phyloP scores from a whole-genome alignment of 1,139 yeast species.

The Nematodospora anomalae region DNA sequence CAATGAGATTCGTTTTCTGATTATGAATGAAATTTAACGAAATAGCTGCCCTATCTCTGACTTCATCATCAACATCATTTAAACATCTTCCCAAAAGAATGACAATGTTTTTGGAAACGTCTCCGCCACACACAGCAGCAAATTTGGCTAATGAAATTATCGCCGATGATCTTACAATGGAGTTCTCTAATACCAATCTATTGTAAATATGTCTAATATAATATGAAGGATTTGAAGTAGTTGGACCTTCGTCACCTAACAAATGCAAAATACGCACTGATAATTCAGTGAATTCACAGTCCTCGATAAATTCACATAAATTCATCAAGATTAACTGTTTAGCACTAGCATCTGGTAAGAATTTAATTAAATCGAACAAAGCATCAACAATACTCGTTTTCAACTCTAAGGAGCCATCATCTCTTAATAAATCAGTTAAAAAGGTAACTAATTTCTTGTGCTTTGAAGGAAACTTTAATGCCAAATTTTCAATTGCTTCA shows the following conservation, averaged over 20 bases:
- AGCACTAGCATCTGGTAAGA: conserved; percentile 72
- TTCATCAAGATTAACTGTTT: conserved; percentile 83
- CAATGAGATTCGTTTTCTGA: conserved; percentile 55
- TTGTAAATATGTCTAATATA: conserved; percentile 96
- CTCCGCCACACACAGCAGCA: conserved; percentile 74
- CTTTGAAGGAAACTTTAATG: conserved; percentile 90
- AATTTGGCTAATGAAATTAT: conserved; percentile 90
- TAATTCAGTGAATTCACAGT: conserved; percentile 93
- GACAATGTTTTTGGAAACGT: conserved; percentile 66
- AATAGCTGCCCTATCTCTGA: conserved; percentile 94
- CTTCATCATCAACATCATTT: conserved; percentile 93
- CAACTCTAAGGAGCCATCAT: conserved; percentile 85
- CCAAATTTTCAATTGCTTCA: conserved; percentile 90
- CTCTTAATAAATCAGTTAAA: conserved; percentile 81
- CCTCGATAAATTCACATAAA: conserved; percentile 96
- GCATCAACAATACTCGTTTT: conserved; percentile 91
- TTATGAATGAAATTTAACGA: conserved; percentile 66
- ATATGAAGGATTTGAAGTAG: conserved; percentile 79
- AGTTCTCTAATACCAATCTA: conserved; percentile 92
- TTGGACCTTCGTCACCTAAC: conserved; percentile 93
- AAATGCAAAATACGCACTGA: conserved; percentile 88
- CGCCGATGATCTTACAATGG: conserved; percentile 94
- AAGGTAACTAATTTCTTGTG: conserved; percentile 80
- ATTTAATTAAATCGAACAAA: conserved; percentile 81
- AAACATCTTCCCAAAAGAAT: conserved; percentile 80